A percentile compares a stretch with the other conserved stretches of the same genome.
phyloP scores from a whole-genome alignment of 2,329 filamentous ascomycete species.

The Dendrostoma leiphaemia region DNA sequence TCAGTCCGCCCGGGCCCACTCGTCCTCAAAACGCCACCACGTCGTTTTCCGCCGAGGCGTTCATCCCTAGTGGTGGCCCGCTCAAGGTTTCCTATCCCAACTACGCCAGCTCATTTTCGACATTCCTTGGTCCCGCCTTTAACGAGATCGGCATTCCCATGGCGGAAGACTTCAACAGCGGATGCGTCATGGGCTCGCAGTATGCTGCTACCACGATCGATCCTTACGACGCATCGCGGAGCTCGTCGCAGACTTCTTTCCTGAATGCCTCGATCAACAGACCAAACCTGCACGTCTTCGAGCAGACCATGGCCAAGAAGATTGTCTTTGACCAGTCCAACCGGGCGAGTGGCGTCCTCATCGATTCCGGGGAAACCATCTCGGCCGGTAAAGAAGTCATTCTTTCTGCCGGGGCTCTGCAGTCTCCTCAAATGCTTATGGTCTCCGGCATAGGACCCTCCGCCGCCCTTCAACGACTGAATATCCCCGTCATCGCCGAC shows the following conservation, averaged over 20 bases:
- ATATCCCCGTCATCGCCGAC: too few species aligned
- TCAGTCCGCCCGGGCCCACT: neutral
- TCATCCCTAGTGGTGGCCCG: neutral
- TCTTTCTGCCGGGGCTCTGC: too few species aligned
- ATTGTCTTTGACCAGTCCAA: neutral
- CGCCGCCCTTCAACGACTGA: too few species aligned
- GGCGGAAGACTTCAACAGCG: neutral
- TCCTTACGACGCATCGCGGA: neutral
- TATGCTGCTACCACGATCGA: neutral
- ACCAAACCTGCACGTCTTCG: neutral
- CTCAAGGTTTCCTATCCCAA: constrained; percentile 1
- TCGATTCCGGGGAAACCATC: too few species aligned
- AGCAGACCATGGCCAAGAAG: neutral
- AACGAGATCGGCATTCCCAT: neutral
- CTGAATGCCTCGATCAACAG: neutral
- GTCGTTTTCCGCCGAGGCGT: neutral
- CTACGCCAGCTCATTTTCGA: constrained; percentile 1
- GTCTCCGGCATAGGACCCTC: too few species aligned
- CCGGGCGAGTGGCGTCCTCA: neutral
- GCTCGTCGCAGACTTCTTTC: constrained; percentile 7
- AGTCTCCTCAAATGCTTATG: too few species aligned
- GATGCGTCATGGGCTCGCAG: neutral
- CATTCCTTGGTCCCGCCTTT: neutral
- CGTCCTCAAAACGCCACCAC: constrained; percentile 2
- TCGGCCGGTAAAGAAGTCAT: too few species aligned